phyloP scores from a whole-genome alignment of 164 flowering plant species.

The Stephania yunnanensis region DNA sequence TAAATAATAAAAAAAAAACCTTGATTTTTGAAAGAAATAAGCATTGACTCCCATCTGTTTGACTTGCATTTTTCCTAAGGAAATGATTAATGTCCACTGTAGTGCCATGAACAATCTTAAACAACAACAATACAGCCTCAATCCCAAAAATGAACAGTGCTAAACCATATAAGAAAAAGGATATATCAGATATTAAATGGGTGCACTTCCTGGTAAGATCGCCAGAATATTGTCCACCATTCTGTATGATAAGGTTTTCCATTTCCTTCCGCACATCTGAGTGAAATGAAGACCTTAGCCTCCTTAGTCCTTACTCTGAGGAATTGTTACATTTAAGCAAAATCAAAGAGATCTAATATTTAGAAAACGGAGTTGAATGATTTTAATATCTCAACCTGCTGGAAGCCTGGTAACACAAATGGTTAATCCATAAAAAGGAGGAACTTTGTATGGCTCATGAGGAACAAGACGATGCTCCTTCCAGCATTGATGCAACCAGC shows the following conservation, averaged over 20 bases:
- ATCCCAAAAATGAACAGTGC: no score
- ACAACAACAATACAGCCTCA: no score
- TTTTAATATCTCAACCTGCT: constrained; percentile 43
- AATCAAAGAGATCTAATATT: constrained; percentile 1
- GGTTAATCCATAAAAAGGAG: constrained; percentile 79
- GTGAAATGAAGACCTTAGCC: constrained; percentile 20
- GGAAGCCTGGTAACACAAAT: constrained; percentile 71
- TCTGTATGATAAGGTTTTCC: constrained; percentile 57
- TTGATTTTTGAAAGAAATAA: no score
- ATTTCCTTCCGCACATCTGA: constrained; percentile 81
- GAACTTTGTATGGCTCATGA: constrained; percentile 69
- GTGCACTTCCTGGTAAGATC: constrained; percentile 82
- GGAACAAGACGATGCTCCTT: constrained; percentile 91
- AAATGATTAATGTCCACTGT: no score
- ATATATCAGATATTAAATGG: constrained; percentile 88
- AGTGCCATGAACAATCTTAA: no score
- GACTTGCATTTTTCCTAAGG: no score
- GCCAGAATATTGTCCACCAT: constrained; percentile 90
- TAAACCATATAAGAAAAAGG: constrained; percentile 33
- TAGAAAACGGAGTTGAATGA: not conserved
- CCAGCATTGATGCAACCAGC: constrained; percentile 90
- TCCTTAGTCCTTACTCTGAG: constrained; percentile 2
- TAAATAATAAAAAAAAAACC: no score
- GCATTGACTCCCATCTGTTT: no score
- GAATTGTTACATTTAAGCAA: constrained; percentile 13